Evolutionary conservation across 179 eudicot species (phyloP), one percentile per base, ranked within the genome.

Genomic region (Actinidia arguta): DNA sequence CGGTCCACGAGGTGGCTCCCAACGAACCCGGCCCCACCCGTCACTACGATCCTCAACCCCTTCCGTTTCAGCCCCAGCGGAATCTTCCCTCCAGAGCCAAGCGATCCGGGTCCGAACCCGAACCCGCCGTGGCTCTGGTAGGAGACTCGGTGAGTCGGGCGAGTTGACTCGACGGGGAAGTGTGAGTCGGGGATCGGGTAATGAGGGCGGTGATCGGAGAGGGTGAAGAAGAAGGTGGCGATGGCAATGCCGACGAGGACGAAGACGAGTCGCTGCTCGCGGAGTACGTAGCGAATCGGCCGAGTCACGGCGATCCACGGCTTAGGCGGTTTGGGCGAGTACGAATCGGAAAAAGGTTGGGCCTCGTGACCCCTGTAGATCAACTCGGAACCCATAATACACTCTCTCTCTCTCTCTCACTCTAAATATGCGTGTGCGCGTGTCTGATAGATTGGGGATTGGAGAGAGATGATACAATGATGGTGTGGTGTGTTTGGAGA

Each of bases 21-120:
- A 0, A 96, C 99, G 47, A 96, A 96, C 8, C 99, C 99, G 1
- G 99, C 98, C 36, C 99, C 99, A 18, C 99, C 99, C 1, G 99
- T 96, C 5, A 96, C 99, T 5, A 96, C 95, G n/a, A 96, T 91
- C 58, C 99, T 73, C 27, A 87, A 54, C 39, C 98, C 97, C 85
- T 92, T 94, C 42, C 91, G 52, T 55, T 94, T 96, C 78, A 96
- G 61, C 7, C 99, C 99, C 14, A 96, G 79, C 1, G 99, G 98
- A 0, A 93, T 85, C 83, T 93, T 96, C n/a, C 98, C 97, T 31
- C 92, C 92, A 20, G 87, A 75, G 62, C 58, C 80, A 77, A 89
- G 72, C 83, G 85, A n/a, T n/a, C n/a, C n/a, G n/a, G n/a, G n/a
- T n/a, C n/a, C n/a, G n/a, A n/a, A 62, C 74, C 89, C 62, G 31